A percentile compares a stretch with the other conserved stretches of the same genome.
These are phyloP conservation scores for Paraphoma chrysanthemicola DNA, from an alignment of 2,329 filamentous ascomycete species.

Conservation along the genomic window DNA sequence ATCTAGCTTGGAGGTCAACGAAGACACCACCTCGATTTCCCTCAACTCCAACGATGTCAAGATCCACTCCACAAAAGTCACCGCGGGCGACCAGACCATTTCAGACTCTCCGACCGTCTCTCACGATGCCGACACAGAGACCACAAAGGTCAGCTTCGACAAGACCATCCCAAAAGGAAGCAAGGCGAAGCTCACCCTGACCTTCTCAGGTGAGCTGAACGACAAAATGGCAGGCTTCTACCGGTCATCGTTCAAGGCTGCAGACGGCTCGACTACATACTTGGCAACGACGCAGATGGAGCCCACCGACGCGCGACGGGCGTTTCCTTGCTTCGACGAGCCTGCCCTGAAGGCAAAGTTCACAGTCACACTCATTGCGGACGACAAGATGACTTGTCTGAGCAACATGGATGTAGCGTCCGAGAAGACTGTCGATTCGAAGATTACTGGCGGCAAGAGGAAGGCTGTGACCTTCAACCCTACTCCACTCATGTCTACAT, in stretches of 20 bases:
- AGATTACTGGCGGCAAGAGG: conserved; percentile 68
- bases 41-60: conserved; percentile 89
- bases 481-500: conserved; percentile 94
- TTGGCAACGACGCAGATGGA: conserved; percentile 96
- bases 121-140: conserved; percentile 81
- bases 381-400: conserved; percentile 87
- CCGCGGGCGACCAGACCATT: conserved; percentile 62
- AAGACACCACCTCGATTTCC: conserved; percentile 84
- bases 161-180: conserved; percentile 74
- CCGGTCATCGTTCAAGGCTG: conserved; percentile 87
- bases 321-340: conserved; percentile 97
- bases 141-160: conserved; percentile 80
- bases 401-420: conserved; percentile 96
- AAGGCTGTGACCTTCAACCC: conserved; percentile 93
- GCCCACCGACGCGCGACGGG: conserved; percentile 88
- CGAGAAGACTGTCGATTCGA: conserved; percentile 74
- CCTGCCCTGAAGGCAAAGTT: conserved; percentile 92
- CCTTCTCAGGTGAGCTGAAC: conserved; percentile 81
- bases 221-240: conserved; percentile 99
- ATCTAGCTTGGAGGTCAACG: conserved; percentile 74
- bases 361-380: conserved; percentile 87
- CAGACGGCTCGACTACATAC: conserved; percentile 79
- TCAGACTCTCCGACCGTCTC: conserved; percentile 71
- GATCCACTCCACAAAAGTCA: conserved; percentile 76
- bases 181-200: conserved; percentile 79